Conservation (phyloP, 2,329 filamentous ascomycete genomes). For the Ophiostoma sp. region DNA sequence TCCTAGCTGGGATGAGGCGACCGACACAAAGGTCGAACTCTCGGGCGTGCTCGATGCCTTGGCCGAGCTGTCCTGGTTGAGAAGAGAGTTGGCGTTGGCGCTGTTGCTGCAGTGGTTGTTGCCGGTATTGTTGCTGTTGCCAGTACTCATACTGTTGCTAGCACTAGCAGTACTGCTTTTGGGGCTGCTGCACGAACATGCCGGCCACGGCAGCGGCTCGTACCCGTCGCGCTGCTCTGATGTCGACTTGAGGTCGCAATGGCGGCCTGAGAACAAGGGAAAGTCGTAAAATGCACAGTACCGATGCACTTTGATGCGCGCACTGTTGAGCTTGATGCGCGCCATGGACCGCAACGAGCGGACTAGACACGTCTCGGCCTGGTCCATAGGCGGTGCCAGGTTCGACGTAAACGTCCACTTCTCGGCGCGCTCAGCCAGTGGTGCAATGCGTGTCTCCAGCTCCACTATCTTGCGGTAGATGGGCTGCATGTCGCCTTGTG, state of each 20-base stretch:
- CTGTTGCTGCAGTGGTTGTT: neutral
- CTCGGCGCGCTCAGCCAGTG: constrained; percentile 36
- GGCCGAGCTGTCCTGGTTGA: neutral
- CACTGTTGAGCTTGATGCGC: constrained; percentile 48
- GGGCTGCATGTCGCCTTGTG: constrained; percentile 36
- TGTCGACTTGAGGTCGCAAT: constrained; percentile 43
- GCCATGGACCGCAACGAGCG: constrained; percentile 44
- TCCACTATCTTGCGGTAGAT: constrained; percentile 41
- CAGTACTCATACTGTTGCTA: neutral
- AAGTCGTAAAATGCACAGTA: constrained; percentile 48
- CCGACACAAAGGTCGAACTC: constrained; percentile 14
- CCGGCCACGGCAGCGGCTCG: constrained; percentile 33
- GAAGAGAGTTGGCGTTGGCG: neutral
- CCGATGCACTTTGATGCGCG: constrained; percentile 47
- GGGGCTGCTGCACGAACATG: constrained; percentile 34
- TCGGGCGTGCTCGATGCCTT: constrained; percentile 14
- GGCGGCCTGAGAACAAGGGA: constrained; percentile 44
- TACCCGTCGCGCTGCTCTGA: constrained; percentile 26
- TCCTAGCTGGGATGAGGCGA: neutral
- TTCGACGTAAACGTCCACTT: constrained; percentile 34
- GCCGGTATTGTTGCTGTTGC: neutral
- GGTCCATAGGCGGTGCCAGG: constrained; percentile 35
- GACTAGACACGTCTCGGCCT: constrained; percentile 38
- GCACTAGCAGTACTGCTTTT: constrained; percentile 16
- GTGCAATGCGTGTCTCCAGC: constrained; percentile 37